Percentiles rank a stretch among this genome's conserved stretches.
phyloP scores from a whole-genome alignment of 768 basidiomycete genomes.

The Holtermanniella nyarrowii region DNA sequence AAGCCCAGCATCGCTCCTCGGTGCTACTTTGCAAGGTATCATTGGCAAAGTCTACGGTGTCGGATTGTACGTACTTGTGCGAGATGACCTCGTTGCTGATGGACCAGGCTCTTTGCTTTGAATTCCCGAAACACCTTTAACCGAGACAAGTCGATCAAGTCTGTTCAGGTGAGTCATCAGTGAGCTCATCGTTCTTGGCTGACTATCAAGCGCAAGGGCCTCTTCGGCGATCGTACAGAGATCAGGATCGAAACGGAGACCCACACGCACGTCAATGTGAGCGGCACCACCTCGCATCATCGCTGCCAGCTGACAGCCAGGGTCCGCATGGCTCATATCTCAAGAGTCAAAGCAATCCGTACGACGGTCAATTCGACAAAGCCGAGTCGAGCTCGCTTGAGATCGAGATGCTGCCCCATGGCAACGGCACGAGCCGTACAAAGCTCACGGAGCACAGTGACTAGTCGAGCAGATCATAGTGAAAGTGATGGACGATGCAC shows the following conservation, averaged over 20 bases:
- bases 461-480: constrained; percentile 75
- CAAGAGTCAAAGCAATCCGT: no score
- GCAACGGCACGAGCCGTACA: neutral
- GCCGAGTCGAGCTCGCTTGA: neutral
- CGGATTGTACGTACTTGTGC: neutral
- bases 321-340: neutral
- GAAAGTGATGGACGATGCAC: constrained; percentile 57
- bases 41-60: neutral
- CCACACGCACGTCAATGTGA: neutral
- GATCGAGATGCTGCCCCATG: neutral
- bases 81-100: neutral
- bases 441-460: neutral
- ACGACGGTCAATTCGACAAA: no score
- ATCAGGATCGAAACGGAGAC: neutral
- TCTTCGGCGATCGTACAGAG: neutral
- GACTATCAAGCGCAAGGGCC: neutral
- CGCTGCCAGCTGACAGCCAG: neutral
- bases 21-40: neutral
- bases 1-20: neutral
- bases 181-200: neutral
- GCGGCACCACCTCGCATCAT: neutral
- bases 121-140: neutral
- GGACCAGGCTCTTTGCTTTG: neutral
- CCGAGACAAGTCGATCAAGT: neutral
- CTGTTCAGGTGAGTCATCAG: neutral